These are phyloP conservation scores for Ceratopteris richardii DNA, from an alignment of 75 land plant genomes.

Conservation along the genomic window DNA sequence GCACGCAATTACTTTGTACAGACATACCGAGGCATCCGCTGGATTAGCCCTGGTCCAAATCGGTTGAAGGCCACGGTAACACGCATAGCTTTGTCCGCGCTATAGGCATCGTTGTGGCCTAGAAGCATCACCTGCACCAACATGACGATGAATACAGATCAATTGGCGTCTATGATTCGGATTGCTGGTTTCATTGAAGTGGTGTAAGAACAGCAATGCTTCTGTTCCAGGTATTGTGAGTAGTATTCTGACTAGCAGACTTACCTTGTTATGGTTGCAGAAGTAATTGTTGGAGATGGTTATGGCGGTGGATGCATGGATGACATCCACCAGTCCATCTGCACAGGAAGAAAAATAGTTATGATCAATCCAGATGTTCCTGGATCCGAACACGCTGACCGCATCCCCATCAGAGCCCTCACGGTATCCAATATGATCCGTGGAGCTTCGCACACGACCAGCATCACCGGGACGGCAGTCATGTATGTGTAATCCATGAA, in stretches of 20 bases:
- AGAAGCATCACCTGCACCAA: slow-evolving; percentile 52
- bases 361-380: slow-evolving; percentile 42
- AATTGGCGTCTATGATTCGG: too few relatives aligned
- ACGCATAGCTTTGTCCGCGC: slow-evolving; percentile 45
- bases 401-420: slow-evolving; percentile 39
- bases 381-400: slow-evolving; percentile 27
- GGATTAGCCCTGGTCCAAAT: slow-evolving; percentile 55
- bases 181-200: too few relatives aligned
- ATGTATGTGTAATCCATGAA: slow-evolving; percentile 53
- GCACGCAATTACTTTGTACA: neutral
- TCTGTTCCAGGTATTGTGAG: too few relatives aligned
- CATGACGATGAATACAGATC: too few relatives aligned
- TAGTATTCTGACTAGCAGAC: slow-evolving; percentile 8
- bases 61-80: slow-evolving; percentile 70
- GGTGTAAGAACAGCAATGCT: too few relatives aligned
- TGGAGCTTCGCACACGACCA: slow-evolving; percentile 32
- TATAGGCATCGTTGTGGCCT: slow-evolving; percentile 45
- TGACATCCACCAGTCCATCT: slow-evolving; percentile 33
- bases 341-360: slow-evolving; percentile 9
- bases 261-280: slow-evolving; percentile 36
- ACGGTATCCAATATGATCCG: slow-evolving; percentile 19
- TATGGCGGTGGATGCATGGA: slow-evolving; percentile 21
- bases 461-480: slow-evolving; percentile 25
- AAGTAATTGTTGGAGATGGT: slow-evolving; percentile 27
- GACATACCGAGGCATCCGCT: slow-evolving; percentile 69